Evolutionary conservation across 768 basidiomycete genomes (phyloP), one percentile per base, ranked within the genome.

Genomic region (Xerocomellus intermedius): DNA sequence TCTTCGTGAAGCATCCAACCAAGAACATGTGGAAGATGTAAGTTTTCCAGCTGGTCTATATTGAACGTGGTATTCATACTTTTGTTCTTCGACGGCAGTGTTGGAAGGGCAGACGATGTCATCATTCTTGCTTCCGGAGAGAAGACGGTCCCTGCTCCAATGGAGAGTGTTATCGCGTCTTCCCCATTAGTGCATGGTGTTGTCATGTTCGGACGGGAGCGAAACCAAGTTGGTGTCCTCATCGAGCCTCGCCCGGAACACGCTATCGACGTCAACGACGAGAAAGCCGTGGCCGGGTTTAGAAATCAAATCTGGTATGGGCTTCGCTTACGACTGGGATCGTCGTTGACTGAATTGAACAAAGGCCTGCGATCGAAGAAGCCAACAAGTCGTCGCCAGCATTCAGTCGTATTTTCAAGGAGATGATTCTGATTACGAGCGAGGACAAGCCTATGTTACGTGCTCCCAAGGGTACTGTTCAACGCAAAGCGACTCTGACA

Each of bases 401-500:
- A 0, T 78, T 75, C 55, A 77, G 76, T 51, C 69, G 75, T 7
- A 72, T 80, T 8, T 79, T 77, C 64, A 79, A 79, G 64, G 78
- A 83, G 60, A 77, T 82, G 80, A 80, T 83, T 42, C 36, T 82
- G n/a, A 60, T 82, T 10, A 69, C 79, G 1, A 62, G 64, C 3
- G 41, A 69, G 16, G 67, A 63, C 1, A 79, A 79, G 56, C 82
- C 81, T 0, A 60, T 83, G 43, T 64, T 71, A 7, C 74, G 76
- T 38, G 66, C 79, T 4, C 70, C 67, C 3, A 83, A 83, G 55
- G 79, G 80, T 0, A 78, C 79, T 0, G 68, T 80, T 5, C 66
- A 68, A 50, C 72, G 75, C 28, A 77, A 76, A 50, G 70, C 68
- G 13, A 68, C 76, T 1, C 48, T 82, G 16, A 62, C 51, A 0